Evolutionary conservation across 176 grass and related monocot genomes (phyloP).

Genomic region (Bonia amplexicaulis): DNA sequence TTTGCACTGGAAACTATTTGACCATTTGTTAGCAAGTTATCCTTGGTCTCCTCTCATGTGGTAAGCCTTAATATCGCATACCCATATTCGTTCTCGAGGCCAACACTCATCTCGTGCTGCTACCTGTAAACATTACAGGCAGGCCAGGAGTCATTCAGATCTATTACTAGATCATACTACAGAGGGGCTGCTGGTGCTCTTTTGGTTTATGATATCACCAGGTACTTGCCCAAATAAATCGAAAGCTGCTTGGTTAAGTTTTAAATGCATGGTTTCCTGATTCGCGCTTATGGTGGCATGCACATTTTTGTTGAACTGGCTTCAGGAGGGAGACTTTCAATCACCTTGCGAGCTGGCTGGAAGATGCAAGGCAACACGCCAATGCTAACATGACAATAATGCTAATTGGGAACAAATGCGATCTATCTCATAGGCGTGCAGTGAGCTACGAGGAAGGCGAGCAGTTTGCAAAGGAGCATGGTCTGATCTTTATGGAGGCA

Average conservation of each 20-base stretch:
- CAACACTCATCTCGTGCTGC: neutral
- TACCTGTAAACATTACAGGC: conserved; percentile 39
- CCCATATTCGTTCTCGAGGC: neutral
- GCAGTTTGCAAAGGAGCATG: conserved; percentile 76
- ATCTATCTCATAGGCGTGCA: conserved; percentile 64
- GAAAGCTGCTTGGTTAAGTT: neutral
- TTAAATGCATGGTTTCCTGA: neutral
- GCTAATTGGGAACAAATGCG: conserved; percentile 70
- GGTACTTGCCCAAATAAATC: neutral
- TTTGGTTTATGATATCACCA: conserved; percentile 69
- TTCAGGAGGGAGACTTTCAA: conserved; percentile 83
- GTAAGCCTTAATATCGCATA: neutral
- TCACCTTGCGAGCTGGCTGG: conserved; percentile 76
- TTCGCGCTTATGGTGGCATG: neutral
- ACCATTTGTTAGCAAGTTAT: neutral
- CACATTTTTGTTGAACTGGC: neutral
- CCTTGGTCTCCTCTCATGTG: neutral
- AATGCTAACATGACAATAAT: conserved; percentile 81
- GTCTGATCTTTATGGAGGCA: conserved; percentile 79
- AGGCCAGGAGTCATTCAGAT: conserved; percentile 80
- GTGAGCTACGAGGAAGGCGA: conserved; percentile 71
- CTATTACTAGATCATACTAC: conserved; percentile 77
- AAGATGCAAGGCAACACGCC: conserved; percentile 74
- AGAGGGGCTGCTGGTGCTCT: conserved; percentile 77
- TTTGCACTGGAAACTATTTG: neutral